Conservation (phyloP, 345 rosid genomes). For the Carallia pectinifolia region DNA sequence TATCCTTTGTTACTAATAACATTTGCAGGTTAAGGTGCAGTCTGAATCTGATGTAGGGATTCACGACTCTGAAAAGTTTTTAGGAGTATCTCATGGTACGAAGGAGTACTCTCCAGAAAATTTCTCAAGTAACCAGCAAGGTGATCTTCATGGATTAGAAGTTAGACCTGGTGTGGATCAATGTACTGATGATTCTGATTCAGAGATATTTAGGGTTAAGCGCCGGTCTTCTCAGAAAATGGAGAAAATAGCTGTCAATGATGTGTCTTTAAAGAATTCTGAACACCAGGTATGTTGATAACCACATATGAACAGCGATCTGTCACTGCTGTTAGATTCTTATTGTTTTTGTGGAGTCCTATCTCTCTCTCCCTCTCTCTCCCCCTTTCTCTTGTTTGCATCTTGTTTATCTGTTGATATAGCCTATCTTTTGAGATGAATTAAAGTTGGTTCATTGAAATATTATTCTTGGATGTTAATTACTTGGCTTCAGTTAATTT, state of each 20-base stretch:
- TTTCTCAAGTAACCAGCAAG: conserved; percentile 19
- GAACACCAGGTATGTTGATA: conserved; percentile 58
- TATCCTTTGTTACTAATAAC: conserved; percentile 7
- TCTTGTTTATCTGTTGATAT: too few species aligned
- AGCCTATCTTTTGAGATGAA: too few species aligned
- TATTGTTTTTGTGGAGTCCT: too few species aligned
- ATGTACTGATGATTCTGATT: conserved; percentile 80
- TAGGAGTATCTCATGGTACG: conserved; percentile 34
- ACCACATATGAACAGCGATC: too few species aligned
- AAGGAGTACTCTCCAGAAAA: conserved; percentile 34
- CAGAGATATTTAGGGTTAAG: conserved; percentile 82
- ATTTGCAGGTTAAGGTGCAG: conserved; percentile 46
- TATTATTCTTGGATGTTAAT: too few species aligned
- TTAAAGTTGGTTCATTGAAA: too few species aligned
- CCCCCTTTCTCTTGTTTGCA: too few species aligned
- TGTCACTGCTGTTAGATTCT: too few species aligned
- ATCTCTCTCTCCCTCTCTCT: too few species aligned
- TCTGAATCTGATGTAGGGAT: conserved; percentile 32
- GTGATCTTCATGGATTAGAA: conserved; percentile 30
- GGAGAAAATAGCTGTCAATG: conserved; percentile 50
- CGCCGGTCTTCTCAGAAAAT: conserved; percentile 71
- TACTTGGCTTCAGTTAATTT: too few species aligned
- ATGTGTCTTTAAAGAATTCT: conserved; percentile 36
- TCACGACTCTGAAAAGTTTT: conserved; percentile 29
- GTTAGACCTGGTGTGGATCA: conserved; percentile 36